Conservation (phyloP, 768 basidiomycete species). For the Suillus americanus region DNA sequence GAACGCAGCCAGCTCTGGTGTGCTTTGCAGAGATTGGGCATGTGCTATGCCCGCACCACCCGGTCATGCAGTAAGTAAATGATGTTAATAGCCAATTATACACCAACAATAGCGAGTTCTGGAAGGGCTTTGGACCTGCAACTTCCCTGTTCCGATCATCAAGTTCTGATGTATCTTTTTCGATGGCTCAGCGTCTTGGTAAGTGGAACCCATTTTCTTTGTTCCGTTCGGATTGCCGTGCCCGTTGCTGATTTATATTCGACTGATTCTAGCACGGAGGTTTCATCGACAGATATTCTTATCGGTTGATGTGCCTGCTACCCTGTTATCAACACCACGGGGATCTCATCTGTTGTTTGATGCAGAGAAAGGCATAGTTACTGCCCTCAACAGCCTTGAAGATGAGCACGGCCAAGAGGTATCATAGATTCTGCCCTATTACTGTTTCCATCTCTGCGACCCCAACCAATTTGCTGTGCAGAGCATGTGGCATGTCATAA, state of each 20-base stretch:
- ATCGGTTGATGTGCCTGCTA: constrained; percentile 57
- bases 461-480: neutral
- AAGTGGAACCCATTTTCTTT: constrained; percentile 24
- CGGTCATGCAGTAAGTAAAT: constrained; percentile 23
- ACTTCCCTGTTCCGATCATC: constrained; percentile 66
- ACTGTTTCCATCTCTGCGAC: neutral
- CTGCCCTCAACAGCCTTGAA: constrained; percentile 40
- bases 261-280: constrained; percentile 49
- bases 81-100: neutral
- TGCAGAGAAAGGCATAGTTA: constrained; percentile 62
- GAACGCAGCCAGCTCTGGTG: constrained; percentile 53
- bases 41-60: constrained; percentile 68
- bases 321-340: constrained; percentile 42
- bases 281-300: constrained; percentile 70
- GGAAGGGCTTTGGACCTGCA: constrained; percentile 34
- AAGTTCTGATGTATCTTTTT: constrained; percentile 58
- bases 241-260: constrained; percentile 8
- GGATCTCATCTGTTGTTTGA: constrained; percentile 49
- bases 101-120: neutral
- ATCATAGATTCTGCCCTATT: neutral
- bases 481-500: neutral
- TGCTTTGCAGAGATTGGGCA: constrained; percentile 74
- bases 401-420: neutral
- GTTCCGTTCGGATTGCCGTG: constrained; percentile 12
- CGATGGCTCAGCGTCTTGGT: constrained; percentile 85